Conservation (phyloP, 2,329 filamentous ascomycete genomes). For the Pleomassaria siparia region DNA sequence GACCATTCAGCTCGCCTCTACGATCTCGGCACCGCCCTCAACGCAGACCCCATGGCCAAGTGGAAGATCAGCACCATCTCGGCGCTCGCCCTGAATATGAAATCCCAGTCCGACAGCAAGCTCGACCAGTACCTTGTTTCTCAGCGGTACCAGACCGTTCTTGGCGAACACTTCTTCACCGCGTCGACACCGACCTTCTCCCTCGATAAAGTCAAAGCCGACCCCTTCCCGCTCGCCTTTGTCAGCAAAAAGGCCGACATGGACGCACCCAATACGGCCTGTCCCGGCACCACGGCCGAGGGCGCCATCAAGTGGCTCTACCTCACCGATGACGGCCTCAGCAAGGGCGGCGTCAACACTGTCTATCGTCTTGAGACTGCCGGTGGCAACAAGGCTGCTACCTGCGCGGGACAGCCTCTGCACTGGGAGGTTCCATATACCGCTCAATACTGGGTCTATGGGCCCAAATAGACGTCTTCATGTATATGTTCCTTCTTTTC, state of each 20-base stretch:
- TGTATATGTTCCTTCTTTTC: slow-evolving; percentile 1
- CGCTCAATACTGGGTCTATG: slow-evolving; percentile 53
- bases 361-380: slow-evolving; percentile 54
- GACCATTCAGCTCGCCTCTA: slow-evolving; percentile 36
- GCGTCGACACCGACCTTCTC: slow-evolving; percentile 65
- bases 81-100: slow-evolving; percentile 35
- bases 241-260: slow-evolving; percentile 53
- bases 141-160: slow-evolving; percentile 41
- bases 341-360: slow-evolving; percentile 44
- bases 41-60: slow-evolving; percentile 28
- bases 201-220: slow-evolving; percentile 46
- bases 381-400: slow-evolving; percentile 45
- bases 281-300: slow-evolving; percentile 37
- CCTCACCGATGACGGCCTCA: slow-evolving; percentile 42
- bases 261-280: slow-evolving; percentile 53
- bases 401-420: slow-evolving; percentile 39
- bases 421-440: slow-evolving; percentile 48
- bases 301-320: slow-evolving; percentile 52
- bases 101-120: slow-evolving; percentile 14
- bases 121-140: slow-evolving; percentile 30
- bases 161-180: slow-evolving; percentile 70
- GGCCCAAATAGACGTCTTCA: slow-evolving; percentile 11
- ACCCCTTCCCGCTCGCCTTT: slow-evolving; percentile 45
- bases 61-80: slow-evolving; percentile 38
- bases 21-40: slow-evolving; percentile 37